Base-by-base conservation (phyloP, 345 rosid genomes). In the Ailanthus altissimus region DNA sequence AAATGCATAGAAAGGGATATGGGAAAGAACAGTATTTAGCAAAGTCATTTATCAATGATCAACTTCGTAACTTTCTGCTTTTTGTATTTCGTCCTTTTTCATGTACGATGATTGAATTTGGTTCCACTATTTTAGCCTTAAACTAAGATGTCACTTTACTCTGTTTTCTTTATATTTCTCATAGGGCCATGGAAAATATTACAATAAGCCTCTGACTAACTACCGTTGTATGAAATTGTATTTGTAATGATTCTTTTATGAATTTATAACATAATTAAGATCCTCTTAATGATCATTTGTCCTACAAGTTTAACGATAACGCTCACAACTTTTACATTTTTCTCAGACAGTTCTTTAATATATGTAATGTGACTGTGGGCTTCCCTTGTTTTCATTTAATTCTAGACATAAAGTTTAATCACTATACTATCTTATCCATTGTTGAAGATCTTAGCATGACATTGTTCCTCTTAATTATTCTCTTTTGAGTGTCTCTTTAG, bases 1-100 rank as follows among this genome's bases (percentile, higher is more conserved):
- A 79, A 83, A 85, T 4, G 85, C 89, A 85, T 93, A 72, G 97
- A 92, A 81, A 81, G 61, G 85, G 94, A 92, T 82, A 93, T 93
- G 99, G 80, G 81, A 4, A 85, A 79, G 79, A 89, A 90, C 74
- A 89, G 89, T 60, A 79, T 92, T 77, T 88, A 81, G 72, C 99
- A 93, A 81, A 93, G 85, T 84, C 82, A 23, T 66, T 14, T 63
- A 64, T 92, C 97, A 73, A 84, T 86, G 70, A 86, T 73, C 69
- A 86, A 89, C 77, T 85, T 95, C 95, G 96, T 95, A 88, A 81
- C 67, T 75, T 38, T 77, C 70, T 75, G 23, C 46, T 60, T 71
- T 38, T 50, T 73, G 54, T 63, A 57, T 67, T 77, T 72, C 60
- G 38, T 75, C 16, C 61, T 73, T 58, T 46, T 80, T 50, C 46